Base-by-base conservation (phyloP, 768 basidiomycete genomes). In the Trametes meyenii region DNA sequence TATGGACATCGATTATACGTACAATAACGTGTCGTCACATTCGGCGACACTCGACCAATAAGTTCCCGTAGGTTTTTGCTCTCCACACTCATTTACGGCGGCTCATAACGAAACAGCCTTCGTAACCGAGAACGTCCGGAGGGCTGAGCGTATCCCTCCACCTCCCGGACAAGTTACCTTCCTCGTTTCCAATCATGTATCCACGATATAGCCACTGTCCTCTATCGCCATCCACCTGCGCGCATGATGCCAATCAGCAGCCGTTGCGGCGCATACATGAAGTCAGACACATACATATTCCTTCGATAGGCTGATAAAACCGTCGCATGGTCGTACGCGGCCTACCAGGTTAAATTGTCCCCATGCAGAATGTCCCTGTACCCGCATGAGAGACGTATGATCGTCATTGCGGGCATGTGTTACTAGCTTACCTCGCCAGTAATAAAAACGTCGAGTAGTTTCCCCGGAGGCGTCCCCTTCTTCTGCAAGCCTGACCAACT, bases 331-430 rank as follows among this genome's bases (percentile, higher is more conserved):
- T 58, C 94, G 78, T n/a, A 96, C 82, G 17, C 93, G 83, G 39
- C 94, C 93, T 3, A 87, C 76, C 24, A 96, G 73, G 60, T 81
- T 86, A 74, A 94, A 96, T 65, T 91, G 87, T 23, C 94, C 93
- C 93, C 93, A 96, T 14, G 92, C 86, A 8, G 93, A 95, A 74
- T 95, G 94, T 5, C 93, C 92, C 90, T 93, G 60, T 19, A n/a
- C 14, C 19, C 19, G 10, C 17, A 14, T 24, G 42, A 19, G 29
- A 14, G 12, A 45, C 29, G 26, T 23, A 21, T 45, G 24, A 45
- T 24, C 38, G 21, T 17, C 10, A 29, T 29, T 12, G 19, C 29
- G 43, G 48, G 1, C 8, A 26, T 42, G 52, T 17, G 24, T 13
- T 17, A 23, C 11, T 24, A 11, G 57, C 66, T 23, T 62, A 91